Evolutionary conservation across 2,329 filamentous ascomycete species (phyloP).

Genomic region (Sclerotinia spermophila): DNA sequence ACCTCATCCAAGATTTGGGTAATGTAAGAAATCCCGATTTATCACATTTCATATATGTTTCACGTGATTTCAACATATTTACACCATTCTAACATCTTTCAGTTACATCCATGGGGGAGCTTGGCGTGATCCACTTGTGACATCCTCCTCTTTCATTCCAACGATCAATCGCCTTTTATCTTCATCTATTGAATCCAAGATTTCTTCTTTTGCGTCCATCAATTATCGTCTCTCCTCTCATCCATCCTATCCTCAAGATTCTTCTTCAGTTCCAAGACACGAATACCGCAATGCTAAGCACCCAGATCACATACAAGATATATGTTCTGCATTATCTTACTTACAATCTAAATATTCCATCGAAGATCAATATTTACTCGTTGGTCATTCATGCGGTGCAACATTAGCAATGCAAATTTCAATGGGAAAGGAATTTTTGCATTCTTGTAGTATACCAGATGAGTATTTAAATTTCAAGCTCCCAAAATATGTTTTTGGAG

Average conservation of each 20-base stretch:
- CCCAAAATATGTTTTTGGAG: constrained; percentile 37
- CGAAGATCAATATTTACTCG: constrained; percentile 48
- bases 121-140: constrained; percentile 57
- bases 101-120: constrained; percentile 56
- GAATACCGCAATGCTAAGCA: constrained; percentile 47
- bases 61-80: background rate
- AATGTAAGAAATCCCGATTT: background rate
- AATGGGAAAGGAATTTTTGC: background rate
- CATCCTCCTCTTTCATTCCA: constrained; percentile 45
- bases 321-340: constrained; percentile 48
- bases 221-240: constrained; percentile 61
- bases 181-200: constrained; percentile 25
- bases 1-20: constrained; percentile 7
- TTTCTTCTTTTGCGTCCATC: constrained; percentile 62
- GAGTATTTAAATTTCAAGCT: background rate
- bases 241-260: constrained; percentile 45
- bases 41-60: background rate
- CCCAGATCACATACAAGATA: constrained; percentile 58
- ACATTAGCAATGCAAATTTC: constrained; percentile 56
- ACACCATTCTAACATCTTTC: background rate
- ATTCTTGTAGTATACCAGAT: constrained; percentile 4
- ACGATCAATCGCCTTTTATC: constrained; percentile 44
- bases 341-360: constrained; percentile 48
- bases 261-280: constrained; percentile 22
- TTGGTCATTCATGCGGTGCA: constrained; percentile 62